Conservation (phyloP, 208 protist genomes). For the Blechomonas ayalai region DNA sequence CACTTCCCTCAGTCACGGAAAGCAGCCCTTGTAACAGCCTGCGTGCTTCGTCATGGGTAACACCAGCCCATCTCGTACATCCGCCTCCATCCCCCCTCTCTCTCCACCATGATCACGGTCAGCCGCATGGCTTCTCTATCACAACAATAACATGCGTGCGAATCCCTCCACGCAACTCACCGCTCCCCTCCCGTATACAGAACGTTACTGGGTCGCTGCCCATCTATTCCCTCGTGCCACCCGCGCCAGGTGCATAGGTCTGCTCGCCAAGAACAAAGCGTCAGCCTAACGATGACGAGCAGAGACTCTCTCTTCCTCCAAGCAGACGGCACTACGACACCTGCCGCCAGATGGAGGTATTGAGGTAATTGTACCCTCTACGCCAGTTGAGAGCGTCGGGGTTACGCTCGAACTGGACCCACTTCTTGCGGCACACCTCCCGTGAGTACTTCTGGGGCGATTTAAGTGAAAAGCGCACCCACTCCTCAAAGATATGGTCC, state of each 20-base stretch:
- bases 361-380: conserved; percentile 80
- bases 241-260: too few relatives aligned
- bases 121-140: too few relatives aligned
- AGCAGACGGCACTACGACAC: conserved; percentile 6
- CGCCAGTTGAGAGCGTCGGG: conserved; percentile 80
- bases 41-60: too few relatives aligned
- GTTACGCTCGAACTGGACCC: conserved; percentile 80
- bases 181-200: background rate
- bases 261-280: too few relatives aligned
- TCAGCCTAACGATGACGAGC: too few relatives aligned
- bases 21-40: too few relatives aligned
- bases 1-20: too few relatives aligned
- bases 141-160: background rate
- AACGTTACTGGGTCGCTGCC: background rate
- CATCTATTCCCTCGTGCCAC: too few relatives aligned
- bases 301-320: too few relatives aligned
- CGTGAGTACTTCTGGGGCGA: conserved; percentile 76
- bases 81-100: too few relatives aligned
- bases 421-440: conserved; percentile 69
- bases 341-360: conserved; percentile 61
- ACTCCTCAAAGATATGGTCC: conserved; percentile 81
- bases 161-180: background rate
- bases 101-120: too few relatives aligned
- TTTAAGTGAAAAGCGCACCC: conserved; percentile 73
- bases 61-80: too few relatives aligned